These are phyloP conservation scores for Ophiostoma australiae DNA, from an alignment of 2,329 filamentous ascomycete species.

Conservation along the genomic window DNA sequence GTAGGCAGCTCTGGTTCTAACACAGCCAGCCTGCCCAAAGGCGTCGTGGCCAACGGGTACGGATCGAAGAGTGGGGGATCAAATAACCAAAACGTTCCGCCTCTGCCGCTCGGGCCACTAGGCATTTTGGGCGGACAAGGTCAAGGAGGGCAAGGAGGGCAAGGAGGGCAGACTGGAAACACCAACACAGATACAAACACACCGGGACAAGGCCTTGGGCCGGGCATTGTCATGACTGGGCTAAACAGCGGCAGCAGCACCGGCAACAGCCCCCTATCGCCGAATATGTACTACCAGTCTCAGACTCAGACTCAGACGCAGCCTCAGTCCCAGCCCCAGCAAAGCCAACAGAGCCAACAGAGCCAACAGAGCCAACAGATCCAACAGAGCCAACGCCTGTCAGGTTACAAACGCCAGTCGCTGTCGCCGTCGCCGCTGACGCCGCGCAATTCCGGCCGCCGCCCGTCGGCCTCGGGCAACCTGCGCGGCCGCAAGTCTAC, in stretches of 20 bases:
- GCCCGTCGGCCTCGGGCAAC: conserved; percentile 63
- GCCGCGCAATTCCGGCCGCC: conserved; percentile 63
- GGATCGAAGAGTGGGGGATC: conserved; percentile 30
- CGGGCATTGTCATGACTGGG: conserved; percentile 6
- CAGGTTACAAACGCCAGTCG: conserved; percentile 64
- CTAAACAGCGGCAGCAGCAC: conserved; percentile 30
- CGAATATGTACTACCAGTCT: conserved; percentile 27
- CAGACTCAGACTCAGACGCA: conserved; percentile 17
- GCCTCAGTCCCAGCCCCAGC: neutral
- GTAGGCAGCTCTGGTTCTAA: conserved; percentile 30
- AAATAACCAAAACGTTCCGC: neutral
- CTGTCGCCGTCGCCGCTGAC: conserved; percentile 83
- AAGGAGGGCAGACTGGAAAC: too few species aligned
- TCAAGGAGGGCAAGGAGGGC: neutral
- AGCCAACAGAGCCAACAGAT: too few species aligned
- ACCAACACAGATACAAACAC: too few species aligned
- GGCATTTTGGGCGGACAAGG: neutral
- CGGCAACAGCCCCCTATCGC: conserved; percentile 31
- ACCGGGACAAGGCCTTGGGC: neutral
- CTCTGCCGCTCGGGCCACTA: neutral
- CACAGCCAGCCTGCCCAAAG: conserved; percentile 46
- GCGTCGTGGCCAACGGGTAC: conserved; percentile 50
- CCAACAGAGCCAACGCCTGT: conserved; percentile 20
- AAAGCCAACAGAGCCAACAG: too few species aligned
- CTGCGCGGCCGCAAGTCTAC: conserved; percentile 91